phyloP scores from a whole-genome alignment of 2,329 filamentous ascomycete genomes.

The Colletotrichum lupini region DNA sequence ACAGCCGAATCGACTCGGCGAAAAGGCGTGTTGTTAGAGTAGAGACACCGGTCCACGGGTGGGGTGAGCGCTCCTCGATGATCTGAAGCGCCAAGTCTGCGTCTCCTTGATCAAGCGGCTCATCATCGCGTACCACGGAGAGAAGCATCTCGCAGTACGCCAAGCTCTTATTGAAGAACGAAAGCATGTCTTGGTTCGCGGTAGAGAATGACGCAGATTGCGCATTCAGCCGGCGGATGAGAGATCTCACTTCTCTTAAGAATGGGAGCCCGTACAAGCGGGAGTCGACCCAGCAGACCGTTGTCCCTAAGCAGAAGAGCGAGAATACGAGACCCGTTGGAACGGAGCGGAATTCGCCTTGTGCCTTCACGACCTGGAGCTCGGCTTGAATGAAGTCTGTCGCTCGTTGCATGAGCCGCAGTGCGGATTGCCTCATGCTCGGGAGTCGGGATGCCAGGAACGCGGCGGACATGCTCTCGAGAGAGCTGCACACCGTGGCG shows the following conservation, averaged over 20 bases:
- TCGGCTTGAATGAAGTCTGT: conserved; percentile 48
- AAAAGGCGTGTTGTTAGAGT: conserved; percentile 46
- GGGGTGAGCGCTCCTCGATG: conserved; percentile 37
- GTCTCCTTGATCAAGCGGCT: conserved; percentile 19
- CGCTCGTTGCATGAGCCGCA: conserved; percentile 47
- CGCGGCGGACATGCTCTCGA: conserved; percentile 55
- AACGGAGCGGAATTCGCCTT: conserved; percentile 37
- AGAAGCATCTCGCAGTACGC: conserved; percentile 53
- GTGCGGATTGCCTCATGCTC: conserved; percentile 48
- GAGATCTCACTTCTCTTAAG: conserved; percentile 42
- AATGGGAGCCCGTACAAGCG: conserved; percentile 47
- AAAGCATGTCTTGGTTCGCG: conserved; percentile 43
- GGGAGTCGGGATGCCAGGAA: conserved; percentile 49
- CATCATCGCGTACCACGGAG: conserved; percentile 49
- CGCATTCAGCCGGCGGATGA: conserved; percentile 42
- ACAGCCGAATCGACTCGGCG: conserved; percentile 48
- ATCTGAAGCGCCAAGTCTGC: not conserved
- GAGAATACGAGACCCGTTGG: conserved; percentile 50
- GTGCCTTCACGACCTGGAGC: conserved; percentile 41
- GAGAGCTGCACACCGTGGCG: conserved; percentile 48
- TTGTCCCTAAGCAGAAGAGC: conserved; percentile 53
- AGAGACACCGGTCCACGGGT: conserved; percentile 53
- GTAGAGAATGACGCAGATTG: conserved; percentile 32
- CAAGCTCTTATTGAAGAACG: conserved; percentile 52
- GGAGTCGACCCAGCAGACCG: conserved; percentile 53